Evolutionary conservation across 2,329 filamentous ascomycete genomes (phyloP), one percentile per base, ranked within the genome.

Genomic region (Scedosporium dehoogii): DNA sequence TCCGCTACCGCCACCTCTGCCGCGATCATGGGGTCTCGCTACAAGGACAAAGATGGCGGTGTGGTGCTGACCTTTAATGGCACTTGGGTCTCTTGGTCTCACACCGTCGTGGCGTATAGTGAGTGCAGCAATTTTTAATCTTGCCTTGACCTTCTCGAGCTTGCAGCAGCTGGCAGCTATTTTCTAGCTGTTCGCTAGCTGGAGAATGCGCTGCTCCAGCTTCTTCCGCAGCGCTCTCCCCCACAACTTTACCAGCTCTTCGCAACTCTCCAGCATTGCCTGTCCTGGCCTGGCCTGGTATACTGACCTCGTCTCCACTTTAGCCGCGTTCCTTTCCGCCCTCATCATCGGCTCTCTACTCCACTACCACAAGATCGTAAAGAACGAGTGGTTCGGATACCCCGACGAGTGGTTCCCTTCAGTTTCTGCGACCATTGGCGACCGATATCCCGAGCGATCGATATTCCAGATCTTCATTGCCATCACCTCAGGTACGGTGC

Each of bases 401-500:
- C 92, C 92, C 1, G 81, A 96, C 68, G 92, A 97, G 80, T 97
- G 92, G 92, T 96, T 96, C 71, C 92, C 92, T 63, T 96, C 92
- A 53, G 92, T 97, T 23, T 97, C 93, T 33, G 88, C 94, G 48
- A 97, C 94, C 42, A 99, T 99, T 76, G 94, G 94, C 73, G 94
- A 99, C 75, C 87, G 92, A 67, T 97, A 97, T 71, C 94, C 94
- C 61, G 94, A 99, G 76, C 88, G 94, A 64, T 96, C 94, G 16
- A 89, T 97, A 70, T 99, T 99, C 75, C 93, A 96, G 85, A 75
- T 99, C 67, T 97, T 97, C 73, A 99, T 99, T 73, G 93, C 93
- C 64, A 87, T 99, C 65, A 97, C 93, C 41, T 97, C 94, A 55
- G 90, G 90, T 87, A 81, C 60, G 79, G 68, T 60, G 27, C 53